phyloP scores from a whole-genome alignment of 176 grass and related monocot species.

The Triticum urartu region DNA sequence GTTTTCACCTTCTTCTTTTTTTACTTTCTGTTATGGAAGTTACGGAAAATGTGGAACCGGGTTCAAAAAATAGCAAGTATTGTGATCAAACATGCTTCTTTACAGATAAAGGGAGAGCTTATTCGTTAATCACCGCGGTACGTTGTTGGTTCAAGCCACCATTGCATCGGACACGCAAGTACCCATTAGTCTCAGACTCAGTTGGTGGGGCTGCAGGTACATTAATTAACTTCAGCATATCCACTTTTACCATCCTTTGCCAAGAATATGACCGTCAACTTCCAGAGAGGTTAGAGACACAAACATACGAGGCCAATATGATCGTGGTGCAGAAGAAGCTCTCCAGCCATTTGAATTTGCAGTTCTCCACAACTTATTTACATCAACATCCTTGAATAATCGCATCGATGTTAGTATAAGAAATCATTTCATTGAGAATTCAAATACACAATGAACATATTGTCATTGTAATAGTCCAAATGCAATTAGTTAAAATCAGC shows the following conservation, averaged over 20 bases:
- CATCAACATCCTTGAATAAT: slow-evolving; percentile 67
- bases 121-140: slow-evolving; percentile 59
- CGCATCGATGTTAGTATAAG: slow-evolving; percentile 18
- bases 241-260: not conserved
- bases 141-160: slow-evolving; percentile 96
- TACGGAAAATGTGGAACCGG: not conserved
- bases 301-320: slow-evolving; percentile 71
- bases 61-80: slow-evolving; percentile 5
- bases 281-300: slow-evolving; percentile 14
- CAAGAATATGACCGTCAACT: not conserved
- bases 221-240: slow-evolving; percentile 27
- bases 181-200: slow-evolving; percentile 76
- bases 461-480: not conserved
- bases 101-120: not conserved
- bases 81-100: not conserved
- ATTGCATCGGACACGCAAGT: slow-evolving; percentile 87
- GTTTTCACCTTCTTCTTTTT: not conserved
- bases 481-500: not conserved
- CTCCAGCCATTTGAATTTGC: slow-evolving; percentile 77
- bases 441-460: not conserved
- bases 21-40: not conserved
- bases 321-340: slow-evolving; percentile 84
- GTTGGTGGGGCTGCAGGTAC: slow-evolving; percentile 68
- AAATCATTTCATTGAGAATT: slow-evolving; percentile 9
- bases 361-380: slow-evolving; percentile 74